These are phyloP conservation scores for Kuraishia molischiana DNA, from an alignment of 805 yeast species.

Conservation along the genomic window DNA sequence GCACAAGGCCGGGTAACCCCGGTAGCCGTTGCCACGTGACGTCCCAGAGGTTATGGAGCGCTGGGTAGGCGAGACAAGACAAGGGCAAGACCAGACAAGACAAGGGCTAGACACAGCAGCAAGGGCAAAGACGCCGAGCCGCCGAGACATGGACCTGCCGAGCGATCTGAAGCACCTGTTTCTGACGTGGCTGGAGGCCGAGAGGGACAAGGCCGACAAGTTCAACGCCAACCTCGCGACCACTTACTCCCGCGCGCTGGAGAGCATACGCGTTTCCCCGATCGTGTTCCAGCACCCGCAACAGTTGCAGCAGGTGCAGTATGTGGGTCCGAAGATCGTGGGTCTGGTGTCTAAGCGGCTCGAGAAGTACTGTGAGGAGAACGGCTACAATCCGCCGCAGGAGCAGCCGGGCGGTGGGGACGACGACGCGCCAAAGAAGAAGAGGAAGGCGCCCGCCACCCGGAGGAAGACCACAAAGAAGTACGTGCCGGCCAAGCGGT, in stretches of 20 bases:
- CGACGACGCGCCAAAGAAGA: slow-evolving; percentile 3
- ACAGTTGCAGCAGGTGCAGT: slow-evolving; percentile 50
- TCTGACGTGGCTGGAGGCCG: slow-evolving; percentile 49
- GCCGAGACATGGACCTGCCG: slow-evolving; percentile 34
- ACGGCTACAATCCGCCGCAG: slow-evolving; percentile 36
- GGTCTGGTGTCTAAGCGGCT: slow-evolving; percentile 36
- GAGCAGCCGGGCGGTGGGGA: slow-evolving; percentile 4
- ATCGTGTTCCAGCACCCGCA: slow-evolving; percentile 41
- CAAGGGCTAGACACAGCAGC: too few relatives aligned
- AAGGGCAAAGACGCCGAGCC: too few relatives aligned
- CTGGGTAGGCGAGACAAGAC: too few relatives aligned
- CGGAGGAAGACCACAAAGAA: slow-evolving; percentile 14
- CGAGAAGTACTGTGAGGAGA: slow-evolving; percentile 43
- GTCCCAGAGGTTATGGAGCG: slow-evolving; percentile 1
- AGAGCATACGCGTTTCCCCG: slow-evolving; percentile 34
- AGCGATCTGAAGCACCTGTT: slow-evolving; percentile 42
- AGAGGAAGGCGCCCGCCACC: background rate
- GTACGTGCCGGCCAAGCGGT: slow-evolving; percentile 64
- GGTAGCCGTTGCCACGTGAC: background rate
- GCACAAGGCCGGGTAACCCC: too few relatives aligned
- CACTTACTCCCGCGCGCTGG: slow-evolving; percentile 48
- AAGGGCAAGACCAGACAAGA: too few relatives aligned
- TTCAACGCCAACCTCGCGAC: slow-evolving; percentile 42
- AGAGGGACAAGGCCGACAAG: slow-evolving; percentile 30
- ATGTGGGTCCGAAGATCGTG: slow-evolving; percentile 66